Evolutionary conservation across 164 flowering plant genomes (phyloP).

Genomic region (Sedum album): DNA sequence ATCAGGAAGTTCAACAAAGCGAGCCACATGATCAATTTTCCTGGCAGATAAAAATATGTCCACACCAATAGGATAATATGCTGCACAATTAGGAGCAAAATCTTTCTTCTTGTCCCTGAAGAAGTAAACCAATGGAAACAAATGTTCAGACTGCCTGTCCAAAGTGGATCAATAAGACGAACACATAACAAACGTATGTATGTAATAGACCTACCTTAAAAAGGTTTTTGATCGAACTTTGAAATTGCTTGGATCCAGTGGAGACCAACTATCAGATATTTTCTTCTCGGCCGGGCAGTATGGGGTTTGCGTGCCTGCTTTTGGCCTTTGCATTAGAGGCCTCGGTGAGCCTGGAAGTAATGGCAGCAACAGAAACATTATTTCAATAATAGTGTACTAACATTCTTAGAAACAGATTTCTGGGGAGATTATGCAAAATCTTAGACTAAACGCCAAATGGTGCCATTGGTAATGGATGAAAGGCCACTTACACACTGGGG

Average conservation of each 20-base stretch:
- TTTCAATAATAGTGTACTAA: neutral
- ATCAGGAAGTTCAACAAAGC: conserved; percentile 49
- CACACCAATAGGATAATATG: conserved; percentile 53
- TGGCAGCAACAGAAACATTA: conserved; percentile 12
- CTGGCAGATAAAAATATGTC: conserved; percentile 42
- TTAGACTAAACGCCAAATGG: neutral
- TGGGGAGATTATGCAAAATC: neutral
- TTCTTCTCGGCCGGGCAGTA: conserved; percentile 39
- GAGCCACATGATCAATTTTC: conserved; percentile 54
- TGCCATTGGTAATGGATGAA: neutral
- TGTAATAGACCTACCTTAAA: conserved; percentile 25
- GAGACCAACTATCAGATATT: conserved; percentile 40
- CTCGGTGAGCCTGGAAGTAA: conserved; percentile 34
- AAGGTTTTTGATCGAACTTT: conserved; percentile 41
- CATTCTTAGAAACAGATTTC: neutral
- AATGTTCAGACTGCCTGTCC: neutral
- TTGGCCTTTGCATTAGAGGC: conserved; percentile 29
- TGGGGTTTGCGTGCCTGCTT: conserved; percentile 44
- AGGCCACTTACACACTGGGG: conserved; percentile 1
- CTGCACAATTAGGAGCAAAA: conserved; percentile 42
- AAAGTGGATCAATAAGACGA: neutral
- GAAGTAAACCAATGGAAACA: conserved; percentile 9
- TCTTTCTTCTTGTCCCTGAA: conserved; percentile 63
- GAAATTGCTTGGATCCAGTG: conserved; percentile 31
- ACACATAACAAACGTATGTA: neutral